Percentiles rank a stretch among this genome's conserved stretches.
Evolutionary conservation across 192 early-diverging fungal species (phyloP).

Genomic region (Coemansia sp.): DNA sequence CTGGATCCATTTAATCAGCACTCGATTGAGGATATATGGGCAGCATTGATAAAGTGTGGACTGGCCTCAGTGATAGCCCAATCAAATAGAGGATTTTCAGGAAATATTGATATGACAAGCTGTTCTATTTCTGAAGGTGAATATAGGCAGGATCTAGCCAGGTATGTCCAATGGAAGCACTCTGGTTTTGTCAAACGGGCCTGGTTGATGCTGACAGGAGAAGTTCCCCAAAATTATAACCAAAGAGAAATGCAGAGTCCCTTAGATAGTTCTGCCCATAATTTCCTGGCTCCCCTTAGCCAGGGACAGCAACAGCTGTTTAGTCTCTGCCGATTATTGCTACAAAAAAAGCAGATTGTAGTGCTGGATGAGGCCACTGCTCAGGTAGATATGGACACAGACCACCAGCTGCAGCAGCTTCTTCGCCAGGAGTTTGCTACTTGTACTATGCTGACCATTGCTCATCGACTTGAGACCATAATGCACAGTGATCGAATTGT

Average conservation of each 20-base stretch:
- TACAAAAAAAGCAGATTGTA: conserved; percentile 53
- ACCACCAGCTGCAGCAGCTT: conserved; percentile 9
- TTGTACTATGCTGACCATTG: conserved; percentile 57
- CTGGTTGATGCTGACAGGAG: no score
- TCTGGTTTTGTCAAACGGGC: no score
- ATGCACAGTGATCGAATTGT: conserved; percentile 64
- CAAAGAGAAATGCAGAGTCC: not conserved
- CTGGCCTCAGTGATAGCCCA: not conserved
- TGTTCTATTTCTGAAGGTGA: no score
- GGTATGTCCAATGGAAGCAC: no score
- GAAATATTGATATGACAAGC: no score
- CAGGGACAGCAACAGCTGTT: conserved; percentile 60
- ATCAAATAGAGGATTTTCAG: not conserved
- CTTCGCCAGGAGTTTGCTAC: conserved; percentile 52
- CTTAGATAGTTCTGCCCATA: no score
- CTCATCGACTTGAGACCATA: conserved; percentile 67
- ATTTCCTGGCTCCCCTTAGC: no score
- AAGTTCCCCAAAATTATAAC: no score
- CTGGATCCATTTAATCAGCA: conserved; percentile 58
- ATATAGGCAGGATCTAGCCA: no score
- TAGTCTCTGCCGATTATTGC: conserved; percentile 56
- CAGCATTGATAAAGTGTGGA: conserved; percentile 40
- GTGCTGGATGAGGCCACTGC: conserved; percentile 69
- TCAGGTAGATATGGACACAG: conserved; percentile 47
- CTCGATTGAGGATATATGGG: conserved; percentile 60